phyloP scores from a whole-genome alignment of 1,284 basidiomycete species.

The Tilletia caries region DNA sequence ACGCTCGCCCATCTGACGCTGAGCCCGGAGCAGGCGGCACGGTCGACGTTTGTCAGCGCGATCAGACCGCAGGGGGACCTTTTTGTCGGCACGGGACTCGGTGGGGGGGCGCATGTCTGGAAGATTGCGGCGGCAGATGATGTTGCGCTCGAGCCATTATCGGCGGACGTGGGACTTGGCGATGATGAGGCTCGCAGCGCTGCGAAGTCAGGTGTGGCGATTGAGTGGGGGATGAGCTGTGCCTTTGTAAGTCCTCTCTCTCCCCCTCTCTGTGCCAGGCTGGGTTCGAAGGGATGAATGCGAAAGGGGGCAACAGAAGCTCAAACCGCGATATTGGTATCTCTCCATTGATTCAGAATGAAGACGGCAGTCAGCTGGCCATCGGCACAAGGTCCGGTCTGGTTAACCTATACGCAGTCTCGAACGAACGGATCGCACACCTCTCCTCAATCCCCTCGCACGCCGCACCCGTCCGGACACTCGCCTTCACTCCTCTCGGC shows the following conservation, averaged over 20 bases:
- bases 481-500: background rate
- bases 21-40: background rate
- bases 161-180: no score
- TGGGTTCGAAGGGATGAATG: no score
- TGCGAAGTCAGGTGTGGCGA: background rate
- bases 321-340: background rate
- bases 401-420: background rate
- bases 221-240: background rate
- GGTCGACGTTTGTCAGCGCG: background rate
- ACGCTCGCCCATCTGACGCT: background rate
- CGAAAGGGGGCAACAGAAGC: no score
- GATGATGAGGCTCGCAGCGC: no score
- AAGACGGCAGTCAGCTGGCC: background rate
- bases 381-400: background rate
- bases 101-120: background rate
- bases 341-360: background rate
- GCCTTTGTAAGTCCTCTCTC: background rate
- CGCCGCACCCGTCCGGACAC: background rate
- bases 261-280: no score
- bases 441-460: background rate
- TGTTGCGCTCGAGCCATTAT: background rate
- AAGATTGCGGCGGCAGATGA: background rate
- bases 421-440: background rate
- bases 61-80: background rate
- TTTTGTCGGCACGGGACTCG: background rate